Base-by-base conservation (phyloP, 2,329 filamentous ascomycete species). In the Hymenoscyphus scutula region DNA sequence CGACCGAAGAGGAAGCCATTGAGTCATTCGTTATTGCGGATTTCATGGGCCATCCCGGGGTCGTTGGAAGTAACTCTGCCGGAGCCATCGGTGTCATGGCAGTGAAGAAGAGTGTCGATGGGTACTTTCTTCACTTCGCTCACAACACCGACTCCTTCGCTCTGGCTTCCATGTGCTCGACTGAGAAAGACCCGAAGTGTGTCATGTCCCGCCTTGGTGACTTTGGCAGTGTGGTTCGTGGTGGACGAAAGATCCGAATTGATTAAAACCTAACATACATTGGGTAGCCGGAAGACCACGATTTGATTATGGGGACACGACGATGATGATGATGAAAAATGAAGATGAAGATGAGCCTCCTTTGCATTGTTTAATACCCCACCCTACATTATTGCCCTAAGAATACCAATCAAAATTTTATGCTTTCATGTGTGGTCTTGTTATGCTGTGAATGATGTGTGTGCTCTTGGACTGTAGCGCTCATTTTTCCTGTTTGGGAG, bases 141-240 rank as follows among this genome's bases (percentile, higher is more conserved):
- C 95, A 99, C 80, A 99, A 98, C 73, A 99, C 95, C 0, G 94
- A 98, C 74, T 87, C 84, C 1, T 89, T 89, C 79, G 92, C 93
- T 5, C 78, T 99, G 59, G 92, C 92, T 1, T 96, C 92, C 2
- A 96, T 98, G 91, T 86, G 89, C 41, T 90, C 89, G 1, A 83
- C 86, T 29, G 93, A 98, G 68, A 81, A 79, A 55, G 84, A 85
- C 60, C 91, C 95, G 0, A 79, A 85, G 37, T 95, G 90, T 68
- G 89, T 94, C 62, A 97, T 99, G 92, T 97, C 92, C 65, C 88
- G 95, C 58, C 63, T 74, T 25, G 72, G 71, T 29, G 69, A 70
- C 10, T 66, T 65, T 61, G 66, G 68, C n/a, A 67, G 60, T 11
- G 66, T 71, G 27, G 73, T 75, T 25, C 70, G 69, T 62, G 74